phyloP scores from a whole-genome alignment of 176 grass and related monocot genomes.

The Rhynchospora tenuis region DNA sequence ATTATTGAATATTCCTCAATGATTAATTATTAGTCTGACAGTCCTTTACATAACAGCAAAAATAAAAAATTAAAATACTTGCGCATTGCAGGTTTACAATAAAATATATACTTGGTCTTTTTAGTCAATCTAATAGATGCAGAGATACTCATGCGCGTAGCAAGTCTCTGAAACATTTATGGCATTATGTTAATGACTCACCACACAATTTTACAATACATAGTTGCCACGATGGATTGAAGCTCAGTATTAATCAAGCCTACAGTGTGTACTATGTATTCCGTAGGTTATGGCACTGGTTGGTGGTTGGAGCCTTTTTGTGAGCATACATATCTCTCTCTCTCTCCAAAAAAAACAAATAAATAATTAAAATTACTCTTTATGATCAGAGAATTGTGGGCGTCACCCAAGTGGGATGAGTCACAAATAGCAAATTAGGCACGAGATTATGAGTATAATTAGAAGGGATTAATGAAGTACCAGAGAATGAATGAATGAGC shows the following conservation, averaged over 20 bases:
- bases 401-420: neutral
- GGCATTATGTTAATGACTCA: neutral
- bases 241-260: neutral
- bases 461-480: neutral
- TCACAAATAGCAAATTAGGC: neutral
- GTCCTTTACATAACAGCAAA: neutral
- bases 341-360: neutral
- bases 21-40: neutral
- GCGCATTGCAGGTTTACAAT: too few species aligned
- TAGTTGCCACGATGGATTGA: neutral
- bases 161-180: too few species aligned
- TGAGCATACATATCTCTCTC: neutral
- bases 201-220: neutral
- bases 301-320: neutral
- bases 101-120: too few species aligned
- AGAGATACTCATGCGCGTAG: too few species aligned
- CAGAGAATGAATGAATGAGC: neutral
- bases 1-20: neutral
- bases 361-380: neutral
- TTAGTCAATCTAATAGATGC: too few species aligned
- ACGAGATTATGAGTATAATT: neutral
- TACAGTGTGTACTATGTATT: neutral
- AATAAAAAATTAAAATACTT: neutral
- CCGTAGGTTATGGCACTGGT: neutral
- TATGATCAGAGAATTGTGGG: slow-evolving; percentile 6